Percentiles rank a stretch among this genome's conserved stretches.
Conservation (phyloP, 2,329 filamentous ascomycete genomes). For the Fusarium coicis region DNA sequence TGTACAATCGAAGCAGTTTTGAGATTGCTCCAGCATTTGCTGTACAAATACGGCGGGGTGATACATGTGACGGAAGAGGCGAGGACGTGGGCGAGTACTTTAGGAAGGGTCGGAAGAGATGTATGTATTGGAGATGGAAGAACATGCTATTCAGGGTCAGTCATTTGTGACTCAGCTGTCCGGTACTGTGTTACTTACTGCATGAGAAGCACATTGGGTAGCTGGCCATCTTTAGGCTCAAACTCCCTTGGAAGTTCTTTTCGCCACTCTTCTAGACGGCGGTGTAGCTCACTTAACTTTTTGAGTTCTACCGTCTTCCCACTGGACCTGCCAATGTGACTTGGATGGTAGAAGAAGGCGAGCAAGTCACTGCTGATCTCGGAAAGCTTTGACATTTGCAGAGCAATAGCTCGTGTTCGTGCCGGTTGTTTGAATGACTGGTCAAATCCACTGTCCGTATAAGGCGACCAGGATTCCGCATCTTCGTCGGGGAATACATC, state of each 20-base stretch:
- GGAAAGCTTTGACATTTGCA: constrained; percentile 85
- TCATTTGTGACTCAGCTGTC: not conserved
- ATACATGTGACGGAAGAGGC: constrained; percentile 86
- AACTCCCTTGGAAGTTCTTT: constrained; percentile 85
- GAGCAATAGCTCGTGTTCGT: constrained; percentile 81
- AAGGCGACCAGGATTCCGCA: constrained; percentile 84
- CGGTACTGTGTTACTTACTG: constrained; percentile 74
- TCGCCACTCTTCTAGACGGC: constrained; percentile 89
- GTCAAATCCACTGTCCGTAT: constrained; percentile 84
- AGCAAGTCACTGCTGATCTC: constrained; percentile 95
- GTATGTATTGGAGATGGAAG: constrained; percentile 93
- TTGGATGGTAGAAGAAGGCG: constrained; percentile 90
- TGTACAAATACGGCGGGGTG: constrained; percentile 89
- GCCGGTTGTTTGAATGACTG: constrained; percentile 80
- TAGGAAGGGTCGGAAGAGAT: constrained; percentile 93
- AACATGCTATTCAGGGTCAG: constrained; percentile 78
- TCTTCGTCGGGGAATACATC: constrained; percentile 94
- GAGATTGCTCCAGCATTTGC: constrained; percentile 90
- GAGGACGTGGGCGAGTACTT: constrained; percentile 87
- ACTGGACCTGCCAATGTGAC: constrained; percentile 68
- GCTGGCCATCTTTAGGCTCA: constrained; percentile 86
- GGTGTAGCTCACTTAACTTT: constrained; percentile 91
- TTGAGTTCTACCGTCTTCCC: constrained; percentile 88
- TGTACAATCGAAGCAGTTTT: constrained; percentile 94
- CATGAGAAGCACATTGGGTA: constrained; percentile 81